Evolutionary conservation across 1,284 basidiomycete genomes (phyloP).

Genomic region (Puccinia polysora): DNA sequence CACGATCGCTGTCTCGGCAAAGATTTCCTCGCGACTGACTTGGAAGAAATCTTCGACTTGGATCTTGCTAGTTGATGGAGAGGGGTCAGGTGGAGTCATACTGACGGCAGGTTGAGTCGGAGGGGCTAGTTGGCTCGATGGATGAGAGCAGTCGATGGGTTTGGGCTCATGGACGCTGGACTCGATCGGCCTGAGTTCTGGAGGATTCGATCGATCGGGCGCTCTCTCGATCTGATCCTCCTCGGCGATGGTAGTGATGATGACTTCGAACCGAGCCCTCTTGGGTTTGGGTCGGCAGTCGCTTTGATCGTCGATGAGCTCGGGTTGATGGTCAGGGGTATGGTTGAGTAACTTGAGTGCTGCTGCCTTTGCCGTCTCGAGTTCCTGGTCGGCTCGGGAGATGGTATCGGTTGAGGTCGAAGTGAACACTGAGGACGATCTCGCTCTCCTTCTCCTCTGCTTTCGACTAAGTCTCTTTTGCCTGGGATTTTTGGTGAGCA

Average conservation of each 20-base stretch:
- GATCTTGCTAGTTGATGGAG: background rate
- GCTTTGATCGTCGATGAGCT: background rate
- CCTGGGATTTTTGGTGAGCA: no score
- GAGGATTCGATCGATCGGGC: background rate
- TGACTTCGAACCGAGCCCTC: background rate
- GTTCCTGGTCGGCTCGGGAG: slow-evolving; percentile 9
- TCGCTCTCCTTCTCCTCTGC: slow-evolving; percentile 7
- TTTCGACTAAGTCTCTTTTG: slow-evolving; percentile 15
- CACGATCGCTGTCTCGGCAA: slow-evolving; percentile 15
- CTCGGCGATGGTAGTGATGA: background rate
- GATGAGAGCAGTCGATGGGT: background rate
- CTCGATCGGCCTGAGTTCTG: background rate
- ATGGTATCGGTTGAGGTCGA: background rate
- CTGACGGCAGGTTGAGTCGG: background rate
- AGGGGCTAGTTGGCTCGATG: background rate
- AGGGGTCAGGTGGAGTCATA: background rate
- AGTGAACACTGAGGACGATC: slow-evolving; percentile 21
- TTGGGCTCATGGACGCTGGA: background rate
- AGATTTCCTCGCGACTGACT: slow-evolving; percentile 20
- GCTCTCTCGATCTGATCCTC: background rate
- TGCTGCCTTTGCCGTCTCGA: slow-evolving; percentile 31
- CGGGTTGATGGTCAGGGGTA: background rate
- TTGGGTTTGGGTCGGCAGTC: background rate
- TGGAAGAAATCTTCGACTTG: background rate
- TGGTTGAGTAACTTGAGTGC: slow-evolving; percentile 32